Evolutionary conservation across 176 grass and related monocot genomes (phyloP).

Genomic region (Metroxylon sagu): DNA sequence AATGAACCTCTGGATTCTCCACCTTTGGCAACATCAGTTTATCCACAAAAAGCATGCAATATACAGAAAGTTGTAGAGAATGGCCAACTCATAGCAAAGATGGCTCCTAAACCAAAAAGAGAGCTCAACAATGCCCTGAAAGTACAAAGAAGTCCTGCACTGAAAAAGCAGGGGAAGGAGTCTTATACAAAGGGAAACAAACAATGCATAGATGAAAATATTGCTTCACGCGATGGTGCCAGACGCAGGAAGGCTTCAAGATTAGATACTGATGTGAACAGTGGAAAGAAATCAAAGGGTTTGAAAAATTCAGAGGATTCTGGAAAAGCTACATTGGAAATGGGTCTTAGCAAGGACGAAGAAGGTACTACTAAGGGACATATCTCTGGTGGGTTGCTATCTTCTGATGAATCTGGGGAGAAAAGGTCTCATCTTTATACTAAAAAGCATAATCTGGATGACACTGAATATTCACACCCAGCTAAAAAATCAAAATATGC

Average conservation of each 20-base stretch:
- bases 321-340: conserved; percentile 34
- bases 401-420: conserved; percentile 26
- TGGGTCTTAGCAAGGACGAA: conserved; percentile 20
- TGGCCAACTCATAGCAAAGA: conserved; percentile 11
- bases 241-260: conserved; percentile 7
- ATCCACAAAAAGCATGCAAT: conserved; percentile 19
- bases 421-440: conserved; percentile 27
- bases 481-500: conserved; percentile 40
- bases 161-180: conserved; percentile 28
- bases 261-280: conserved; percentile 27
- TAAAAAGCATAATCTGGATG: conserved; percentile 30
- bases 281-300: conserved; percentile 34
- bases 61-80: conserved; percentile 30
- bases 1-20: too few relatives aligned
- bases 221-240: conserved; percentile 13
- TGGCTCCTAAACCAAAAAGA: conserved; percentile 25
- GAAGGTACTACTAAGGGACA: conserved; percentile 25
- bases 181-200: conserved; percentile 42
- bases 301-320: conserved; percentile 20
- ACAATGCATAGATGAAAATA: conserved; percentile 7
- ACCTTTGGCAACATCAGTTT: too few relatives aligned
- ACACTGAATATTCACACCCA: conserved; percentile 26
- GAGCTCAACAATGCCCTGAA: conserved; percentile 32
- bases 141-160: conserved; percentile 29
- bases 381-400: conserved; percentile 26